Evolutionary conservation across 2,329 filamentous ascomycete species (phyloP), one percentile per base, ranked within the genome.

Genomic region (Colletotrichum euphorbiae): DNA sequence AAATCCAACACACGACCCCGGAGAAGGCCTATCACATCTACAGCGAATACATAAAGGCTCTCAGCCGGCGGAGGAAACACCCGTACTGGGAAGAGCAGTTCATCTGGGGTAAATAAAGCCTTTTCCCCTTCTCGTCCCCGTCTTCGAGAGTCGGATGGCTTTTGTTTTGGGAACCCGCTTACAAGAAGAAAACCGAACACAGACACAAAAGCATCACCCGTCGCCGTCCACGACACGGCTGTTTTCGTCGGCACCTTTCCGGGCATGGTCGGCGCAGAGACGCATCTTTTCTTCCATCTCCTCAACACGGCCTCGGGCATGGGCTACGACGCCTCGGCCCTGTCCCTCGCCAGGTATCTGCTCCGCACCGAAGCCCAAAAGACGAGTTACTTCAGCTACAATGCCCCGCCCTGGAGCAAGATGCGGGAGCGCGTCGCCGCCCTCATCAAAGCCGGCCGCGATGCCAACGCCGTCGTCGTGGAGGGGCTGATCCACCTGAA

Each of bases 391-490:
- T 6, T 56, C 56, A 1, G 69, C 36, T 54, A 72, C 31, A 46
- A 66, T 12, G 56, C 59, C 9, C 48, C 69, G 5, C 63, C 66
- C n/a, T 68, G 75, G 12, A 60, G 24, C 6, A 62, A 61, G 4
- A 56, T 72, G 3, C 75, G 79, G 57, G 56, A 67, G 1, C 75
- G 74, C 15, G 80, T 80, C 71, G 73, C 70, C 69, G 56, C 73
- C 28, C 69, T 82, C 9, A 72, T 80, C 31, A 48, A 71, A 12
- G 62, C 69, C 33, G 75, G 73, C 28, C 73, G 71, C n/a, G 74
- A 81, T 42, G 72, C 78, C 3, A 73, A 81, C 50, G 80, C 78
- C 36, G 71, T 81, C 21, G 75, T 76, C 4, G 71, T 75, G 8
- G 74, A 80, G 46, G 80, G 67, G 40, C 51, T 63, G 33, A 13